phyloP scores from a whole-genome alignment of 2,329 filamentous ascomycete species.

The Aspergillus uvarum region DNA sequence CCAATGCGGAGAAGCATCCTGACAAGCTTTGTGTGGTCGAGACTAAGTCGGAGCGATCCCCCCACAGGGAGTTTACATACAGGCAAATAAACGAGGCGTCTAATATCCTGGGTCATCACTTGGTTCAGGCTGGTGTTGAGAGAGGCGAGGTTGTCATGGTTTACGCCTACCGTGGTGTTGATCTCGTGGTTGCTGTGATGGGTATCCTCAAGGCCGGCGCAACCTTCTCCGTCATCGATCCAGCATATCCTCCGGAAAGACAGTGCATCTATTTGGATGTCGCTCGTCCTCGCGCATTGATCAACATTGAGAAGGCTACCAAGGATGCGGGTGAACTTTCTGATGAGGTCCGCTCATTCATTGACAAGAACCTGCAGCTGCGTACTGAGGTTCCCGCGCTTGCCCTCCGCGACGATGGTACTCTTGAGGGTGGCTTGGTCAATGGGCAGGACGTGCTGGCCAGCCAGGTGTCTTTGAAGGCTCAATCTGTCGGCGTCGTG shows the following conservation, averaged over 20 bases:
- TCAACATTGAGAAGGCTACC: constrained; percentile 71
- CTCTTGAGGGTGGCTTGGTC: constrained; percentile 65
- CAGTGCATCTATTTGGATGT: constrained; percentile 84
- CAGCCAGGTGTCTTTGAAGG: constrained; percentile 52
- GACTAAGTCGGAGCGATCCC: constrained; percentile 53
- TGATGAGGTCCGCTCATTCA: constrained; percentile 63
- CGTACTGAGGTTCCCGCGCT: constrained; percentile 74
- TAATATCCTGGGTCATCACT: constrained; percentile 75
- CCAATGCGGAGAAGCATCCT: constrained; percentile 63
- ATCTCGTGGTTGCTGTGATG: constrained; percentile 77
- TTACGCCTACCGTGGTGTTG: constrained; percentile 79
- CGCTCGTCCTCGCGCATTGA: constrained; percentile 68
- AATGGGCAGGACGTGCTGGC: constrained; percentile 68
- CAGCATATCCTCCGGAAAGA: constrained; percentile 74
- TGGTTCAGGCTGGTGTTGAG: constrained; percentile 69
- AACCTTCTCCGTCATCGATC: constrained; percentile 68
- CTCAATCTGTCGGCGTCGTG: constrained; percentile 65
- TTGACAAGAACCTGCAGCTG: constrained; percentile 69
- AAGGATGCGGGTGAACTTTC: constrained; percentile 65
- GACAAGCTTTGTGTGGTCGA: constrained; percentile 68
- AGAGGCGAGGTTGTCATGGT: constrained; percentile 92
- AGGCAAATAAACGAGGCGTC: constrained; percentile 81
- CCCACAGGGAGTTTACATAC: constrained; percentile 74
- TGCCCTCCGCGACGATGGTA: constrained; percentile 68
- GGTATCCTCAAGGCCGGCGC: constrained; percentile 64